Base-by-base conservation (phyloP, 148 eudicot species). In the Rhododendron molle region DNA sequence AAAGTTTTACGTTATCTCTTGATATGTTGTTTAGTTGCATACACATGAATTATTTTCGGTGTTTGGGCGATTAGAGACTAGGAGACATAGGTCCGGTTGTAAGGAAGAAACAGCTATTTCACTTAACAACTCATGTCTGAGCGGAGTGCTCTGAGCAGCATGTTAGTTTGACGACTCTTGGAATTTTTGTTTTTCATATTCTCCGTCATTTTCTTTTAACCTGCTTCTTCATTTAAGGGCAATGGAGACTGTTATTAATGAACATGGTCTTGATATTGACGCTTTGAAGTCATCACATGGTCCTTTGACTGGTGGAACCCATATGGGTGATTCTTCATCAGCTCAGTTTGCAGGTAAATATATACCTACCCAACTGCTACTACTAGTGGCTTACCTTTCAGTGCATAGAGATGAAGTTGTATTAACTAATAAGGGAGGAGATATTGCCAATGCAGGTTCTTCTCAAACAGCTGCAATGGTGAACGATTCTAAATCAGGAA, bases 211-310 rank as follows among this genome's bases (percentile, higher is more conserved):
- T 40, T 50, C 38, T 85, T 58, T 82, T 36, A 60, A 28, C 34
- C 58, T 40, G 54, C 13, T 87, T 73, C 73, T 32, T 65, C 46
- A 21, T 85, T 87, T 69, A 80, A 97, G 99, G 96, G 98, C 99
- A 74, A 95, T 97, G 99, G 98, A 97, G 89, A 97, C 99, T 54
- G 99, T 97, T 85, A 92, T 95, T 84, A 93, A 90, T 87, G 95
- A 96, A 86, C 94, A 97, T 84, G 95, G 94, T 86, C 93, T 94
- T 85, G 98, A 97, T 90, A 89, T 95, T 79, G 98, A 95, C 77
- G 90, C 93, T 78, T 87, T 97, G 81, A 95, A 88, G 92, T 91
- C 96, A 23, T 93, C 96, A 20, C 96, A 94, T 26, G 87, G 81
- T 86, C 93, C 99, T 80, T 44, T 84, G 77, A 85, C 93, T 87